phyloP scores from a whole-genome alignment of 345 rosid species.

The Turnera subulata region DNA sequence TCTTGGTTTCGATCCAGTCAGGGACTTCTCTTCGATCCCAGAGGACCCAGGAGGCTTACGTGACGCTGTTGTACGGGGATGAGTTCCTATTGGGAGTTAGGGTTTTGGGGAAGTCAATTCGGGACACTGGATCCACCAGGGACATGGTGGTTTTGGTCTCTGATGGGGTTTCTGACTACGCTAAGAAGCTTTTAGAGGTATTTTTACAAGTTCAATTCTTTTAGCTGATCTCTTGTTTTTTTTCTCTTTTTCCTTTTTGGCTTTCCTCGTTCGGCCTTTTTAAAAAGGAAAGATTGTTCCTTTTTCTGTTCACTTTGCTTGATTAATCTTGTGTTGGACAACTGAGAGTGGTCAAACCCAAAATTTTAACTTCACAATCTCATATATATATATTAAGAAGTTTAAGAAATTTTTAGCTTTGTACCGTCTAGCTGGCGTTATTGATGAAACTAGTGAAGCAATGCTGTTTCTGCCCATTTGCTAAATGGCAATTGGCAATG shows the following conservation, averaged over 20 bases:
- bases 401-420: no score
- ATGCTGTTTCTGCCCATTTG: no score
- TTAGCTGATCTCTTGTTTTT: no score
- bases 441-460: no score
- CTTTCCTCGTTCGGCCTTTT: no score
- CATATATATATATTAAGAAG: no score
- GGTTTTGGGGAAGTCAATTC: slow-evolving; percentile 86
- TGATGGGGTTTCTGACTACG: slow-evolving; percentile 80
- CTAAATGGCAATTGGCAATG: no score
- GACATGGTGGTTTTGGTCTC: slow-evolving; percentile 92
- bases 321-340: not conserved
- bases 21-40: slow-evolving; percentile 33
- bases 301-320: not conserved
- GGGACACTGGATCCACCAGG: slow-evolving; percentile 69
- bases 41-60: slow-evolving; percentile 63
- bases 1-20: slow-evolving; percentile 30
- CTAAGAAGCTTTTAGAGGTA: slow-evolving; percentile 64
- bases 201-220: no score
- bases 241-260: no score
- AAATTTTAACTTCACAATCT: no score
- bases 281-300: not conserved
- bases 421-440: no score
- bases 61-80: slow-evolving; percentile 83
- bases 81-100: slow-evolving; percentile 93
- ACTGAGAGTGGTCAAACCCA: no score